Evolutionary conservation across 345 rosid genomes (phyloP).

Genomic region (Syzygium aqueum): DNA sequence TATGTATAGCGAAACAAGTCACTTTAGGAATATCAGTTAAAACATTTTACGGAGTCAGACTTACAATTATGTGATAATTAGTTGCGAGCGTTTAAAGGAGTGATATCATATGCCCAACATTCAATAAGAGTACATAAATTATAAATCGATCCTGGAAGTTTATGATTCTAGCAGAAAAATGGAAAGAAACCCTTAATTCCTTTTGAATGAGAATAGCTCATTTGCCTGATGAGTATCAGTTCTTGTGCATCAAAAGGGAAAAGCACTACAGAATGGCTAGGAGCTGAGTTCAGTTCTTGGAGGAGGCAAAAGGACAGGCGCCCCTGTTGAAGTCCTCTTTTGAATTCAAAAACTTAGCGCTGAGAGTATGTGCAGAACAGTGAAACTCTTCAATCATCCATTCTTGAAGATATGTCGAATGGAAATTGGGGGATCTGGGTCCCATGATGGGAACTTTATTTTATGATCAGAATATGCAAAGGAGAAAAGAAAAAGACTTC

Average conservation of each 20-base stretch:
- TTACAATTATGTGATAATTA: neutral
- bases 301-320: neutral
- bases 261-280: neutral
- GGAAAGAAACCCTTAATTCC: neutral
- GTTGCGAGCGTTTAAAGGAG: neutral
- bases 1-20: neutral
- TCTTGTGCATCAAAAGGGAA: neutral
- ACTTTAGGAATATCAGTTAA: neutral
- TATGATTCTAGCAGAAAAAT: neutral
- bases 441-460: neutral
- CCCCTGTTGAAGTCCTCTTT: neutral
- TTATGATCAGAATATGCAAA: neutral
- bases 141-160: neutral
- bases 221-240: neutral
- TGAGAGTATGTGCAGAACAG: neutral
- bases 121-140: neutral
- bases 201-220: neutral
- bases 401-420: neutral
- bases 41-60: neutral
- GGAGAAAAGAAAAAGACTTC: neutral
- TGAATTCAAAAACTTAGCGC: neutral
- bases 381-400: neutral
- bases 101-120: neutral
- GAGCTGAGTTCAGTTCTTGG: neutral
- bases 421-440: neutral